phyloP scores from a whole-genome alignment of 768 basidiomycete species.

The Exidia glandulosa region DNA sequence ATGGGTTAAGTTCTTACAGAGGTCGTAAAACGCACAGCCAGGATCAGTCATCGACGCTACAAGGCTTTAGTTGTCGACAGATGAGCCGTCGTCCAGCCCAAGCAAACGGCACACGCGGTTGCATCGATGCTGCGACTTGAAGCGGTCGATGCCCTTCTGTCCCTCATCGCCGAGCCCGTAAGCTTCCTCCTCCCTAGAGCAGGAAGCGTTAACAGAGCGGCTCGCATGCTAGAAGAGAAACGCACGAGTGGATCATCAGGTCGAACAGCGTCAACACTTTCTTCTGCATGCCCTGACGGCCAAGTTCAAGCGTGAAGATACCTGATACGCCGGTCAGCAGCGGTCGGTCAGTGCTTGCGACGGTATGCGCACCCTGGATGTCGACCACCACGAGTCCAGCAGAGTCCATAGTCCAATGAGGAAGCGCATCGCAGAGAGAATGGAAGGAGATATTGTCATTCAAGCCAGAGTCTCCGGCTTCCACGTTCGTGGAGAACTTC shows the following conservation, averaged over 20 bases:
- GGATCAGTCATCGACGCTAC: too few relatives aligned
- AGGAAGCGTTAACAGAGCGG: not conserved
- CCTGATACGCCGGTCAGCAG: too few relatives aligned
- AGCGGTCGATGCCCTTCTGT: not conserved
- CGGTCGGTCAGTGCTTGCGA: too few relatives aligned
- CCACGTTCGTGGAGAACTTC: not conserved
- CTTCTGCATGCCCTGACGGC: not conserved
- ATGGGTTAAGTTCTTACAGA: too few relatives aligned
- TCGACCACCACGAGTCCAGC: not conserved
- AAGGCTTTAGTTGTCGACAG: too few relatives aligned
- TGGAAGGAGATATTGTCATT: not conserved
- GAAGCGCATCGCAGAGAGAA: not conserved
- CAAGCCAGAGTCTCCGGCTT: not conserved
- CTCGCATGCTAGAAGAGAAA: not conserved
- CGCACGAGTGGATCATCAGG: not conserved
- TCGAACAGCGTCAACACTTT: not conserved
- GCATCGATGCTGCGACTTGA: not conserved
- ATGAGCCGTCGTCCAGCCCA: conserved; percentile 23
- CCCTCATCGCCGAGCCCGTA: not conserved
- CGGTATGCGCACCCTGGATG: not conserved
- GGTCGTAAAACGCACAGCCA: too few relatives aligned
- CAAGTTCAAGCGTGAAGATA: not conserved
- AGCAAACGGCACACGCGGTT: not conserved
- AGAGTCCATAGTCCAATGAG: not conserved
- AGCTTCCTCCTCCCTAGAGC: not conserved